These are phyloP conservation scores for Chaetomium globosum DNA, from an alignment of 2,329 filamentous ascomycete species.

Conservation along the genomic window DNA sequence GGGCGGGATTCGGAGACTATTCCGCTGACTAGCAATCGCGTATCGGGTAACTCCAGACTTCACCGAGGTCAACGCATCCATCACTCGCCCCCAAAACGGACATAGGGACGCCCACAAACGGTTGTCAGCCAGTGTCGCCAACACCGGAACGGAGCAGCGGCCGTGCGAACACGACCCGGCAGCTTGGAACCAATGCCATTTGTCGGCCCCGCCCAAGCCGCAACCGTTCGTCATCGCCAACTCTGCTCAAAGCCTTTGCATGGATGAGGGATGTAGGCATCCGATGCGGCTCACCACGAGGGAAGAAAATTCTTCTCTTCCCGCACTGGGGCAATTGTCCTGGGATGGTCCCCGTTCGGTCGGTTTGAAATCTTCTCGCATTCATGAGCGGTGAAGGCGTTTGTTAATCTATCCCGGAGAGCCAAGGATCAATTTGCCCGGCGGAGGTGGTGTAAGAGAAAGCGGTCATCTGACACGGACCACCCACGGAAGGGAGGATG, in stretches of 20 bases:
- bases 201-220: constrained; percentile 16
- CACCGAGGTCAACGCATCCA: constrained; percentile 7
- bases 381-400: not conserved
- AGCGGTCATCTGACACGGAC: constrained; percentile 27
- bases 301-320: not conserved
- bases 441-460: constrained; percentile 23
- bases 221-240: constrained; percentile 10
- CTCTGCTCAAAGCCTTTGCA: constrained; percentile 14
- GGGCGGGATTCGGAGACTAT: constrained; percentile 5
- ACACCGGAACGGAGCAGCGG: constrained; percentile 1
- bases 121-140: not conserved
- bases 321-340: constrained; percentile 3
- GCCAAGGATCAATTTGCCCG: constrained; percentile 9
- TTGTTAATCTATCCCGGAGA: not conserved
- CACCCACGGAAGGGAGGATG: constrained; percentile 3
- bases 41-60: not conserved
- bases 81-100: constrained; percentile 9
- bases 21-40: not conserved
- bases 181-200: constrained; percentile 29
- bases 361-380: not conserved
- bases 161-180: constrained; percentile 27
- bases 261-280: not conserved
- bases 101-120: constrained; percentile 1
- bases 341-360: constrained; percentile 9
- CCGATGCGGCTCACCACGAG: not conserved